phyloP scores from a whole-genome alignment of 495 filamentous ascomycete genomes.

The Oleoguttula mirabilis region DNA sequence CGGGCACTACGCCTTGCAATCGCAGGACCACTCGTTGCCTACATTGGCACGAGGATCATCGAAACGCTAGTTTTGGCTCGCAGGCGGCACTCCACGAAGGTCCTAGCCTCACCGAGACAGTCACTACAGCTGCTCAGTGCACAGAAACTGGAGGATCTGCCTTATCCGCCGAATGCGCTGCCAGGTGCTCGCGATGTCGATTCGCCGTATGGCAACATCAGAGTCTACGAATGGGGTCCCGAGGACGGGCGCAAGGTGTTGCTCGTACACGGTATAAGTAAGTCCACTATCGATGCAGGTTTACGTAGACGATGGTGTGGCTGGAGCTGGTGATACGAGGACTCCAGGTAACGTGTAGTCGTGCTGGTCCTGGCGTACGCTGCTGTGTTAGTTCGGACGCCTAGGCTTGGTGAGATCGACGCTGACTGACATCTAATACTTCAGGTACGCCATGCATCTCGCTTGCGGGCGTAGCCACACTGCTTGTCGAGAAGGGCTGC shows the following conservation, averaged over 20 bases:
- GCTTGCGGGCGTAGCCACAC: conserved; percentile 53
- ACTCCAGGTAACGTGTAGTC: too few relatives aligned
- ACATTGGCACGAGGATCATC: neutral
- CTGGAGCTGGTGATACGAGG: too few relatives aligned
- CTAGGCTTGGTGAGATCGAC: too few relatives aligned
- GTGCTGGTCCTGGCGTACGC: too few relatives aligned
- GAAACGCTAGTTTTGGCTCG: neutral
- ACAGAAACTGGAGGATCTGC: conserved; percentile 38
- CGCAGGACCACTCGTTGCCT: conserved; percentile 1
- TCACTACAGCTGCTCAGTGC: conserved; percentile 37
- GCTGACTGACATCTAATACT: too few relatives aligned
- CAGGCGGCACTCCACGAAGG: neutral
- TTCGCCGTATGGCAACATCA: conserved; percentile 65
- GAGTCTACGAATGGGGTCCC: conserved; percentile 89
- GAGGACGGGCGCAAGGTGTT: conserved; percentile 65
- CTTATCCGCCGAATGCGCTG: conserved; percentile 63
- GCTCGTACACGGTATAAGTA: conserved; percentile 77
- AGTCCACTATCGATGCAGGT: too few relatives aligned
- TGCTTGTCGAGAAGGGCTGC: conserved; percentile 57
- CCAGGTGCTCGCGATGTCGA: conserved; percentile 64
- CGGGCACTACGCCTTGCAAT: too few relatives aligned
- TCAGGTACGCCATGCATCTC: conserved; percentile 70
- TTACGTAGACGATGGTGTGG: too few relatives aligned
- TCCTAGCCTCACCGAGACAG: conserved; percentile 38
- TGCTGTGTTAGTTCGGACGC: too few relatives aligned